Base-by-base conservation (phyloP, 2,329 filamentous ascomycete species). In the Apiospora saccharicola region DNA sequence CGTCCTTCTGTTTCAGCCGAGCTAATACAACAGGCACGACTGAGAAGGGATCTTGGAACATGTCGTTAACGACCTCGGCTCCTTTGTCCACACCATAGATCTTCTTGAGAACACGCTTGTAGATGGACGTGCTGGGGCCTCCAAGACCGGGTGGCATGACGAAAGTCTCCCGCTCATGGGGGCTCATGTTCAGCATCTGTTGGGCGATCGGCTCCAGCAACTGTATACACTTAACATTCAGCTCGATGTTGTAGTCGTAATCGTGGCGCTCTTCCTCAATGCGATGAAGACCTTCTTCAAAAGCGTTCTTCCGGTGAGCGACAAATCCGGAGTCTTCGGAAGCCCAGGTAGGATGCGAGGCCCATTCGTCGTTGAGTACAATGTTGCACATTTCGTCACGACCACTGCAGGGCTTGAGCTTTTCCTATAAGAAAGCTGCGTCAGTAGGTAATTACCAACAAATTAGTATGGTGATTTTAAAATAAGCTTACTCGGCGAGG, bases 211-310 rank as follows among this genome's bases (percentile, higher is more conserved):
- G 96, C 81, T 98, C 96, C 53, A 99, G 90, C 5, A 99, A 91
- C 82, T 98, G 96, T 73, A 99, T 97, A 69, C 96, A 98, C 76
- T 97, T 95, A 73, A 93, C 90, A 79, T 96, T 98, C 12, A 94
- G 94, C 83, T 99, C 96, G 70, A 99, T 98, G 80, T 98, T 96
- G 84, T 97, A 98, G 82, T 99, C 96, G 78, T 99, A 99, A 80
- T 99, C 96, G 80, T 99, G 96, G 5, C 96, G 93, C 81, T 99
- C 96, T 82, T 99, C 96, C 82, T 99, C 96, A 73, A 99, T 98
- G 26, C 96, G 90, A 80, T 99, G 96, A 12, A 99, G 90, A 44
- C 93, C 93, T 82, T 99, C 96, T 81, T 99, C 96, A 75, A 93
- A 97, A 71, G 93, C 90, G 78, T 99, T 99, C 88, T 99, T 99